Conservation (phyloP, 2,329 filamentous ascomycete species). For the Aurifilum marmelostoma region DNA sequence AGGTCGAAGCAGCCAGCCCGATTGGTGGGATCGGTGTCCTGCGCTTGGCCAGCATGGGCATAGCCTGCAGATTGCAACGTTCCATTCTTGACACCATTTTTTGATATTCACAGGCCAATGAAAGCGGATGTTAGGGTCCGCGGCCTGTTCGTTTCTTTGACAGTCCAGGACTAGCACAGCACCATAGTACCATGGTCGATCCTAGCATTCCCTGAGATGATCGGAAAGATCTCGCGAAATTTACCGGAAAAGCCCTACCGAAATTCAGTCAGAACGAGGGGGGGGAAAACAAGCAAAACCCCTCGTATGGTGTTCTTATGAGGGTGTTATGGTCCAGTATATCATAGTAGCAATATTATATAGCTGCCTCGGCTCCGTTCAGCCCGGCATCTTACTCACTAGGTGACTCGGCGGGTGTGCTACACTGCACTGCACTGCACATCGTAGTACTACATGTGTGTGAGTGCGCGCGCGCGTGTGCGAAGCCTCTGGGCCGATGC, state of each 20-base stretch:
- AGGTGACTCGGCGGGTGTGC: too few species aligned
- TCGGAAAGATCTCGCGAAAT: constrained; percentile 7
- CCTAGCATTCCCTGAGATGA: constrained; percentile 13
- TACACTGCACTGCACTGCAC: too few species aligned
- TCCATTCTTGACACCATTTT: constrained; percentile 25
- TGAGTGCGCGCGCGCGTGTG: too few species aligned
- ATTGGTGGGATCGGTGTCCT: constrained; percentile 24
- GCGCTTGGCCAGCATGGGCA: constrained; percentile 17
- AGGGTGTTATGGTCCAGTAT: neutral
- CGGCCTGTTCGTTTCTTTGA: constrained; percentile 16
- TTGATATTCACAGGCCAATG: constrained; percentile 23
- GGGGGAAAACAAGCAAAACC: neutral
- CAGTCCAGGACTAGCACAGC: constrained; percentile 11
- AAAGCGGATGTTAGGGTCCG: constrained; percentile 2
- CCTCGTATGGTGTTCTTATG: neutral
- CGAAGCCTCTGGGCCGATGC: neutral
- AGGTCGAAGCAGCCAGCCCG: constrained; percentile 18
- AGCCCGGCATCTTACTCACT: neutral
- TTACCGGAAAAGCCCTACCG: constrained; percentile 28
- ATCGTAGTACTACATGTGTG: neutral
- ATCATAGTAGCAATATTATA: neutral
- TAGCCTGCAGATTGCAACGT: constrained; percentile 29
- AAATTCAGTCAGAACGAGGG: constrained; percentile 25
- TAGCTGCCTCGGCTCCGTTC: neutral
- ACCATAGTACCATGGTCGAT: constrained; percentile 5